Evolutionary conservation across 805 yeast genomes (phyloP).

Genomic region (Schizosaccharomyces lindneri): DNA sequence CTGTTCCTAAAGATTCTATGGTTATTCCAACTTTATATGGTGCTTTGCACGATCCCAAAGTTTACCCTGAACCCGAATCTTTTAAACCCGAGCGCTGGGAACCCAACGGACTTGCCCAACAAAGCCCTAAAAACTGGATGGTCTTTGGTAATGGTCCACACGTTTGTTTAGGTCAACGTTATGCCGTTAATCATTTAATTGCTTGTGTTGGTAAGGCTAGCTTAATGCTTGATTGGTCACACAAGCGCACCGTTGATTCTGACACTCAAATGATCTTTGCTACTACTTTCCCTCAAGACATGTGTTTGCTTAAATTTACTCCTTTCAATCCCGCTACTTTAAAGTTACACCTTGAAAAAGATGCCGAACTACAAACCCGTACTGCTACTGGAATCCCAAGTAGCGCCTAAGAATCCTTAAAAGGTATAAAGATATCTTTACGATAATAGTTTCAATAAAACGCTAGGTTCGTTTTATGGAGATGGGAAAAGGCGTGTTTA

Average conservation of each 20-base stretch:
- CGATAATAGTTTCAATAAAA: no score
- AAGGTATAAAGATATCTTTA: no score
- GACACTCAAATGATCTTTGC: conserved; percentile 93
- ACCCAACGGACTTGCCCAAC: conserved; percentile 38
- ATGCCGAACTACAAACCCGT: neutral
- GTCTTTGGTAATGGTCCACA: conserved; percentile 96
- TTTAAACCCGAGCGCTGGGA: conserved; percentile 93
- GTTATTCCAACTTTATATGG: conserved; percentile 88
- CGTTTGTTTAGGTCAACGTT: conserved; percentile 82
- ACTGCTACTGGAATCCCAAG: neutral
- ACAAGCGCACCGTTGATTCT: conserved; percentile 56
- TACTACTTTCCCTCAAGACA: conserved; percentile 93
- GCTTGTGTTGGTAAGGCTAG: conserved; percentile 80
- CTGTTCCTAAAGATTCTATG: conserved; percentile 95
- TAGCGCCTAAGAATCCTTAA: no score
- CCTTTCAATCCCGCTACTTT: neutral
- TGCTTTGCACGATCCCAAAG: conserved; percentile 91
- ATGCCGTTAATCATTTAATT: conserved; percentile 73
- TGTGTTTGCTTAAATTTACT: conserved; percentile 51
- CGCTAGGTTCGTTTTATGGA: no score
- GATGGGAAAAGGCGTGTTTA: no score
- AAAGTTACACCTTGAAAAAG: neutral
- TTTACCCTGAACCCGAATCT: conserved; percentile 78
- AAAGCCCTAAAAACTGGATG: conserved; percentile 54
- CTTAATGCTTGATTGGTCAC: conserved; percentile 55